These are phyloP conservation scores for Eucalyptus brandiana DNA, from an alignment of 345 rosid species.

Conservation along the genomic window DNA sequence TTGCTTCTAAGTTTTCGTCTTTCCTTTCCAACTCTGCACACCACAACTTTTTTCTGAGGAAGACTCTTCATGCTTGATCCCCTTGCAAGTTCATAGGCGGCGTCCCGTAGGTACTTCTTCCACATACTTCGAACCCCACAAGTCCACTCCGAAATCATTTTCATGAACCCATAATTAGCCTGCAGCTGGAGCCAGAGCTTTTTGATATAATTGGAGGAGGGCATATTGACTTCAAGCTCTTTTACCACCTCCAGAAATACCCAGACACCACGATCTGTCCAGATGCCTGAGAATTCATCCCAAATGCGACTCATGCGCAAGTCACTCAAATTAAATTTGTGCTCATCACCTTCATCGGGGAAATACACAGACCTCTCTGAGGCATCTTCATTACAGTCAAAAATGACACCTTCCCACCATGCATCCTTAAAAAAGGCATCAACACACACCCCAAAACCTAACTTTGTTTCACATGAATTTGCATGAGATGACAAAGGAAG, in stretches of 20 bases:
- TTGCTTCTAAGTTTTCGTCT: not conserved
- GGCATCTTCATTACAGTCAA: slow-evolving; percentile 16
- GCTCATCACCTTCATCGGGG: slow-evolving; percentile 24
- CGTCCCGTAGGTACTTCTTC: slow-evolving; percentile 15
- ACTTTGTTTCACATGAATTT: not conserved
- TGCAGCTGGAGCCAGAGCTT: slow-evolving; percentile 19
- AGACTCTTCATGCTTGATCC: not conserved
- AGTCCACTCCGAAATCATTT: slow-evolving; percentile 32
- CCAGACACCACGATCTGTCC: slow-evolving; percentile 24
- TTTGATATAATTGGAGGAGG: slow-evolving; percentile 7
- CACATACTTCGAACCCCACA: slow-evolving; percentile 14
- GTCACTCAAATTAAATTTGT: not conserved
- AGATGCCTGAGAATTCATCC: slow-evolving; percentile 26
- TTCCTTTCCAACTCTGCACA: not conserved
- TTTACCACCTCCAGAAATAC: slow-evolving; percentile 10
- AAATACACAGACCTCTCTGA: slow-evolving; percentile 23
- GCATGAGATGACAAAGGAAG: not conserved
- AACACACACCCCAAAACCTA: slow-evolving; percentile 25
- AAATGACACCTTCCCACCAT: slow-evolving; percentile 42
- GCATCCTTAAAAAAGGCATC: slow-evolving; percentile 28
- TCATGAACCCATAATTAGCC: slow-evolving; percentile 18
- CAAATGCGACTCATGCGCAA: slow-evolving; percentile 15
- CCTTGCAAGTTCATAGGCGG: slow-evolving; percentile 2
- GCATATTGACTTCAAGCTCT: slow-evolving; percentile 9
- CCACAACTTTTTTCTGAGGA: not conserved